Evolutionary conservation across 208 protist genomes (phyloP).

Genomic region (Crithidia bombi): DNA sequence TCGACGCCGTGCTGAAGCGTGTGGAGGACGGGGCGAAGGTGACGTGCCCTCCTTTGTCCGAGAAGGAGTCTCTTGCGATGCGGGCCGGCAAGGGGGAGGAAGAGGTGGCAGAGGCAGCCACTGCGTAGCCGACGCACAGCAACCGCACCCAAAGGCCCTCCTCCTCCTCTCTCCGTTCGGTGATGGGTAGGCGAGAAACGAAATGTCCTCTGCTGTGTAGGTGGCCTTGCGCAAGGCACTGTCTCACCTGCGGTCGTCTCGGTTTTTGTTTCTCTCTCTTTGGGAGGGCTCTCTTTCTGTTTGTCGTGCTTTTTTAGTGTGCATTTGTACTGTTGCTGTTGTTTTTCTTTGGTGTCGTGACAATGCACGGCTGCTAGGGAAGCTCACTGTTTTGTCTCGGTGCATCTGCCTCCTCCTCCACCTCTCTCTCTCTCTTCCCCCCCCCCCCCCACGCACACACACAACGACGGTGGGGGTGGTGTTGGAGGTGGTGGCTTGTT

Average conservation of each 20-base stretch:
- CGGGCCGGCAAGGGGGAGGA: constrained; percentile 18
- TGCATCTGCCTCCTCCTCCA: too few species aligned
- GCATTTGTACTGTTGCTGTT: too few species aligned
- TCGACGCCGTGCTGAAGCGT: constrained; percentile 61
- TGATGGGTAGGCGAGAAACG: too few species aligned
- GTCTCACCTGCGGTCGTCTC: neutral
- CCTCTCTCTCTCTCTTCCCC: too few species aligned
- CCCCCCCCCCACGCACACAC: too few species aligned
- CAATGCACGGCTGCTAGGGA: too few species aligned
- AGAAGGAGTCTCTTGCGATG: constrained; percentile 48
- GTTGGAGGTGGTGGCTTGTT: neutral
- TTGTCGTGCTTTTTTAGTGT: neutral
- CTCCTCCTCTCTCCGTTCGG: too few species aligned
- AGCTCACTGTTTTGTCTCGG: too few species aligned
- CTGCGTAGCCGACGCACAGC: constrained; percentile 4
- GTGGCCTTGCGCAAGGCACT: neutral
- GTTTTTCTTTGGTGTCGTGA: too few species aligned
- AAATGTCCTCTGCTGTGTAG: neutral
- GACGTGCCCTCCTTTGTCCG: constrained; percentile 58
- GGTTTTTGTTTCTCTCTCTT: neutral
- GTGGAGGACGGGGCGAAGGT: constrained; percentile 71
- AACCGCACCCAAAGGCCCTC: too few species aligned
- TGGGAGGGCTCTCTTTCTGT: neutral
- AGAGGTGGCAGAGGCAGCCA: neutral
- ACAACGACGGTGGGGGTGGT: too few species aligned